Evolutionary conservation across 2,329 filamentous ascomycete genomes (phyloP), one percentile per base, ranked within the genome.

Genomic region (Tolypocladium endophyticum): DNA sequence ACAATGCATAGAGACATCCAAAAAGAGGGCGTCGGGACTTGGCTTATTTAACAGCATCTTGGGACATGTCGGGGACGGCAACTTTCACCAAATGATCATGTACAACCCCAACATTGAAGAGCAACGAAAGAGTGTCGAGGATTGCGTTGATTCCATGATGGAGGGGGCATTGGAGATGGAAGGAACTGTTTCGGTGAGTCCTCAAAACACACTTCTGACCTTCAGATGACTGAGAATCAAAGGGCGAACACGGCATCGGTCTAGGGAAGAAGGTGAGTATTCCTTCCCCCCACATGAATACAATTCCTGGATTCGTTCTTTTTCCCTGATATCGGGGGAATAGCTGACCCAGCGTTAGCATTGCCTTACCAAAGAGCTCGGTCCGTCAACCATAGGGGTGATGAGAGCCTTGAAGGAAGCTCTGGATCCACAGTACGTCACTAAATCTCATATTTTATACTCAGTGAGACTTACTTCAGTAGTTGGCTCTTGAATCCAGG

Each of bases 31-130:
- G 53, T 77, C 74, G 11, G 77, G 81, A 64, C 84, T 84, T 36
- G 85, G 86, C 0, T 73, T 92, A 2, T 76, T 85, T 45, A 85
- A 80, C 28, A 82, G 81, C 47, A 88, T 90, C n/a, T 79, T 88
- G 30, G 87, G 87, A 0, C 87, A 90, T 68, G 87, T 89, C 1
- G 87, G 87, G 2, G 87, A 90, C 69, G 87, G 87, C 25, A 90
- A 90, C 67, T 90, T 90, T 66, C 87, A 90, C 67, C 78, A 84
- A 79, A 74, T 75, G 70, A 64, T 71, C 55, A 68, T 69, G 62
- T 71, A 70, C 58, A 64, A 69, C 39, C 69, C 70, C 0, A 84
- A 85, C 70, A 84, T 82, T 61, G 78, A 84, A 4, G 74, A 75
- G 4, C 81, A 89, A 61, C 80, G 78, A 60, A 70, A 77, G 23